Percentiles rank a stretch among this genome's conserved stretches.
Conservation (phyloP, 2,329 filamentous ascomycete genomes). For the Cercospora sp. region DNA sequence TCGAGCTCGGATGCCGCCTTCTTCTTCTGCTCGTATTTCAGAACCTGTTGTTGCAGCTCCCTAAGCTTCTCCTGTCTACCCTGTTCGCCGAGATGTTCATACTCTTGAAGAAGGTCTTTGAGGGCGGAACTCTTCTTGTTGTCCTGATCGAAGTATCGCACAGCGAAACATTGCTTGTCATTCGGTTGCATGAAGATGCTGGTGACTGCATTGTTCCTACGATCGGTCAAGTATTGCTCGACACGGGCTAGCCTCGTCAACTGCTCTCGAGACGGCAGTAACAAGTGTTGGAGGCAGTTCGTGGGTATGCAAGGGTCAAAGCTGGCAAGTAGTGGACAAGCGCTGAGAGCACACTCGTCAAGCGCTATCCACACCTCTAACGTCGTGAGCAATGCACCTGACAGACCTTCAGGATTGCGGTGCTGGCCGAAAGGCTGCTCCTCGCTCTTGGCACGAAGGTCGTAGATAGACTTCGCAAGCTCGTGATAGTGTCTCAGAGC, state of each 20-base stretch:
- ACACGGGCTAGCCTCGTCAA: conserved; percentile 54
- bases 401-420: conserved; percentile 8
- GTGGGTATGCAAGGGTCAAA: conserved; percentile 55
- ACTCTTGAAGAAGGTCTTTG: neutral
- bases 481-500: neutral
- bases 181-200: neutral
- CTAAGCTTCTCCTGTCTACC: neutral
- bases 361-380: conserved; percentile 61
- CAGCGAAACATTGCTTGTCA: conserved; percentile 41
- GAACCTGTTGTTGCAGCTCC: neutral
- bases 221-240: conserved; percentile 50
- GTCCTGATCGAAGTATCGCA: conserved; percentile 45
- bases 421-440: neutral
- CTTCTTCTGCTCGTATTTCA: conserved; percentile 5
- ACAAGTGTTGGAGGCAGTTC: conserved; percentile 56
- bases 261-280: conserved; percentile 49
- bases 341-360: conserved; percentile 50
- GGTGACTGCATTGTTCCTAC: conserved; percentile 14
- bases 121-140: conserved; percentile 19
- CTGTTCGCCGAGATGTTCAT: neutral
- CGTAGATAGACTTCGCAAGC: neutral
- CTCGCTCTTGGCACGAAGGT: neutral
- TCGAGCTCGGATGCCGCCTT: conserved; percentile 2
- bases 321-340: conserved; percentile 51
- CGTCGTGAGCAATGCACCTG: conserved; percentile 51